These are phyloP conservation scores for Alternaria arbusti DNA, from an alignment of 2,329 filamentous ascomycete genomes.

Conservation along the genomic window DNA sequence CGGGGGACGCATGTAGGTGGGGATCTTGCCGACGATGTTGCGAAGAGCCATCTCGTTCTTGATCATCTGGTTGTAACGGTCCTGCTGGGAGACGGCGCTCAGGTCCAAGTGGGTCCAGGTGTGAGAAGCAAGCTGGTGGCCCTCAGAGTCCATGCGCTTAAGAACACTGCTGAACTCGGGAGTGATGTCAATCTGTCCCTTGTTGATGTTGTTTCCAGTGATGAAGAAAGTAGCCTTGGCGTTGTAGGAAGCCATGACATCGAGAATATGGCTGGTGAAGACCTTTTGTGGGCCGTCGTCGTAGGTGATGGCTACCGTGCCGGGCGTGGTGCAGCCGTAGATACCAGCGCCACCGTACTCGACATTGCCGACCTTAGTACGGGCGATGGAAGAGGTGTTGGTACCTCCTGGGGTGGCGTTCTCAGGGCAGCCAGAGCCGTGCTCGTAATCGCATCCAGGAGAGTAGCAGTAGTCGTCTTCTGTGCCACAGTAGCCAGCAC, in stretches of 20 bases:
- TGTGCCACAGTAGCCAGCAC: conserved; percentile 58
- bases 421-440: conserved; percentile 67
- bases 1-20: conserved; percentile 61
- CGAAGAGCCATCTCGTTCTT: conserved; percentile 63
- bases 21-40: conserved; percentile 63
- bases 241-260: conserved; percentile 64
- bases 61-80: conserved; percentile 57
- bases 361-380: conserved; percentile 61
- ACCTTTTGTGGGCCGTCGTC: conserved; percentile 68
- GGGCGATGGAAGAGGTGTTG: conserved; percentile 61
- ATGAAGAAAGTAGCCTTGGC: conserved; percentile 74
- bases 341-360: conserved; percentile 65
- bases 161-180: conserved; percentile 58
- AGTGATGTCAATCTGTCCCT: conserved; percentile 62
- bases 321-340: conserved; percentile 59
- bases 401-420: conserved; percentile 62
- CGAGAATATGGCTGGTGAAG: conserved; percentile 67
- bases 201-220: conserved; percentile 63
- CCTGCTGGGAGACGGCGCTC: conserved; percentile 50
- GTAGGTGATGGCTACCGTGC: conserved; percentile 70
- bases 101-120: conserved; percentile 62
- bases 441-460: conserved; percentile 67
- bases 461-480: conserved; percentile 64
- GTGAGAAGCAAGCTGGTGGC: conserved; percentile 67
- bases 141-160: conserved; percentile 60